These are phyloP conservation scores for Digitaria exilis DNA, from an alignment of 202 grass and related monocot species.

Conservation along the genomic window DNA sequence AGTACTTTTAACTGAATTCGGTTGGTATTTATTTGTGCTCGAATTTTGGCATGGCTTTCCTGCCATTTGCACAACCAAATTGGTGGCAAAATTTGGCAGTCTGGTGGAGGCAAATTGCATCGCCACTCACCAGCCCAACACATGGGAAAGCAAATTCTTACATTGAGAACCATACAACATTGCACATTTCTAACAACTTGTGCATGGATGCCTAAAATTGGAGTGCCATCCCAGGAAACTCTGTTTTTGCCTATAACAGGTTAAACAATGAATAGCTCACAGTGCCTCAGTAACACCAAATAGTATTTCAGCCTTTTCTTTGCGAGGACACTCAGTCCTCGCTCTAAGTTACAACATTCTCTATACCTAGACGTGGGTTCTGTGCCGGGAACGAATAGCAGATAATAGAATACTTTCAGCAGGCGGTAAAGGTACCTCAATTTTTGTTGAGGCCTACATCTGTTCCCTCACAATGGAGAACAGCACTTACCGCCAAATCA, in stretches of 20 bases:
- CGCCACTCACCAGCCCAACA: neutral
- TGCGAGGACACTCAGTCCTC: slow-evolving; percentile 30
- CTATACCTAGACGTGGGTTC: slow-evolving; percentile 40
- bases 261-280: slow-evolving; percentile 54
- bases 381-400: slow-evolving; percentile 24
- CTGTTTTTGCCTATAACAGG: slow-evolving; percentile 46
- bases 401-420: slow-evolving; percentile 24
- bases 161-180: neutral
- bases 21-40: neutral
- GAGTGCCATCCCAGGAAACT: slow-evolving; percentile 37
- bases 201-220: slow-evolving; percentile 26
- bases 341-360: slow-evolving; percentile 49
- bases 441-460: neutral
- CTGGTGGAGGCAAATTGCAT: neutral
- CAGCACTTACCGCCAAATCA: slow-evolving; percentile 45
- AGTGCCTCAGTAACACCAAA: slow-evolving; percentile 33
- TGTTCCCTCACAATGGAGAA: neutral
- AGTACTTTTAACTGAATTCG: neutral
- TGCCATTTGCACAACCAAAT: neutral
- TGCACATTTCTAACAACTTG: neutral
- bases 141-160: neutral
- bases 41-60: neutral
- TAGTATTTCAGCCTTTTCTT: slow-evolving; percentile 32
- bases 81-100: neutral
- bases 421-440: slow-evolving; percentile 19